A percentile compares a stretch with the other conserved stretches of the same genome.
Conservation (phyloP, 331 rosid genomes). For the Malus hybrid region DNA sequence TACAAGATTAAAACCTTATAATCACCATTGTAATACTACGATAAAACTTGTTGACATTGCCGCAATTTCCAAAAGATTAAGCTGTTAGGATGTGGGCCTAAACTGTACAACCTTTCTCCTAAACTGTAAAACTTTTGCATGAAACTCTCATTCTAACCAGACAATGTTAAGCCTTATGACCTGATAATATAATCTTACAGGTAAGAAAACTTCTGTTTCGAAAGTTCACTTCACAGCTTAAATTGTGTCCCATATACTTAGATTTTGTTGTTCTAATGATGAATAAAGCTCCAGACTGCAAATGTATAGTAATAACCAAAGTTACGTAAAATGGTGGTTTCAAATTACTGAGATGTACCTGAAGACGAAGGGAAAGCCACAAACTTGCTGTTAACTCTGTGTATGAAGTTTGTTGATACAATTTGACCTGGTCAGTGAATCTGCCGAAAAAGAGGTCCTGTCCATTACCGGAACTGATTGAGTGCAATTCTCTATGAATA, state of each 20-base stretch:
- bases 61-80: background rate
- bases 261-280: background rate
- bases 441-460: constrained; percentile 73
- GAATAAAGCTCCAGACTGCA: constrained; percentile 8
- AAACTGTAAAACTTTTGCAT: background rate
- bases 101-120: background rate
- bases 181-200: background rate
- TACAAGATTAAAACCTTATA: background rate
- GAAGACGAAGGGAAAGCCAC: constrained; percentile 98
- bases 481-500: background rate
- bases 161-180: background rate
- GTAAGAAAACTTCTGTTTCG: background rate
- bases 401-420: constrained; percentile 90
- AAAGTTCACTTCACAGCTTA: background rate
- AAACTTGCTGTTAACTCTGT: constrained; percentile 85
- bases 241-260: background rate
- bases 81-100: background rate
- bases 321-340: background rate
- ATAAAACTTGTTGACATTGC: background rate
- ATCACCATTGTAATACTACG: background rate
- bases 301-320: background rate
- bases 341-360: constrained; percentile 38
- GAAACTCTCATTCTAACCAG: background rate
- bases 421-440: constrained; percentile 50
- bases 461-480: constrained; percentile 18